Base-by-base conservation (phyloP, 805 yeast genomes). In the Cephaloascus fragrans region DNA sequence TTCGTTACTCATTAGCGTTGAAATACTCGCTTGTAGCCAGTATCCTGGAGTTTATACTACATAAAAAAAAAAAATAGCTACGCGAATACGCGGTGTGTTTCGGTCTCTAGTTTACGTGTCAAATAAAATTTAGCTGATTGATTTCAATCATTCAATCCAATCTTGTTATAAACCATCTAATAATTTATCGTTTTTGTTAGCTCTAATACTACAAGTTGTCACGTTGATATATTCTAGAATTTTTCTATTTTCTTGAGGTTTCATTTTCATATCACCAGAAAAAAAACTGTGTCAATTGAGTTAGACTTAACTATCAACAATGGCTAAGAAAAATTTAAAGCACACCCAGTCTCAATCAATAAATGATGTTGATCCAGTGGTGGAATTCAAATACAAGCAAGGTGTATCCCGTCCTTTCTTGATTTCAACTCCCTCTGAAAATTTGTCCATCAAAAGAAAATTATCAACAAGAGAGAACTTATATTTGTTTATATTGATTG, bases 391-490 rank as follows among this genome's bases (percentile, higher is more conserved):
- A 19, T 59, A 42, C 37, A 64, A 60, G 41, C 50, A 73, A 35
- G 89, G 88, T 35, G 61, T 60, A 3, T 47, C 55, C 32, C 71
- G 90, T 49, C 67, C 73, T 5, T 83, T 62, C 53, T 53, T 81
- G 19, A 61, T 72, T 26, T 66, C 83, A 17, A 68, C 68, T 6
- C 73, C 83, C 3, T 58, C 76, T 1, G 56, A 58, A 2, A 47
- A 58, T 5, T 50, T 72, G 18, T 44, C 61, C 17, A 53, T 56
- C 4, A 48, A 64, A 37, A 73, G 83, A 51, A 48, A 69, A 2
- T 56, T 61, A n/a, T 47, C 50, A 5, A 43, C 64, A 1, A 51
- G 54, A 23, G 83, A 78, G 47, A 61, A 60, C 38, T 3, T 63
- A 1, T 44, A 68, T n/a, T 44, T 75, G 4, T 55, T 49, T 2